Base-by-base conservation (phyloP, 495 filamentous ascomycete species). In the Daldinia childiae region DNA sequence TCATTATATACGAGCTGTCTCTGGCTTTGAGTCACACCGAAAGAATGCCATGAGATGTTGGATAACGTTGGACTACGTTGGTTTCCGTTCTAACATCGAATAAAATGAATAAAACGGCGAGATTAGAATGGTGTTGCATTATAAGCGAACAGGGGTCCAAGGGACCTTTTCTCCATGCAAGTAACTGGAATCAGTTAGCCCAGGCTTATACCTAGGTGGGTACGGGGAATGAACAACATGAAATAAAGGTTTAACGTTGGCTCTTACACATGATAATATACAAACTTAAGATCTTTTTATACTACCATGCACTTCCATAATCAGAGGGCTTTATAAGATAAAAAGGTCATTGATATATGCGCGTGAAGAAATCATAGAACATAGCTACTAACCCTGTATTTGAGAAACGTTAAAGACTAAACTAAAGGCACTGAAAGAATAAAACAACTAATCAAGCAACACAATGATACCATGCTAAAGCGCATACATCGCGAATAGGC, bases 31-130 rank as follows among this genome's bases (percentile, higher is more conserved):
- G 45, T 60, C 64, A 67, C 34, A 52, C 55, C 64, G 56, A 50
- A 26, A 58, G 48, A 14, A 65, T 26, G 54, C 17, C 29, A 58
- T 54, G 0, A 29, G 50, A 27, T 54, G 50, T 26, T 27, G 50
- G 58, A 26, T 34, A 59, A 54, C 58, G 65, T 58, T 57, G 50
- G 21, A 62, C 36, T 62, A 58, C 50, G 65, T 8, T 39, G 65
- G 51, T 48, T 57, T 29, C 39, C 65, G 45, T 19, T 24, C 39
- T 29, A 68, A 57, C 12, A 9, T 58, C 65, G 58, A 30, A 29
- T 30, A 12, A 54, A 11, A 54, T 8, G 14, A 29, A 54, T 30
- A 41, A 58, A 51, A 36, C 36, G 12, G 36, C 57, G 57, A 68
- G 52, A 36, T 39, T 50, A 29, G 30, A 56, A 48, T 41, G 36